Conservation (phyloP, 441 rosid species). For the Syzygium malaccense region DNA sequence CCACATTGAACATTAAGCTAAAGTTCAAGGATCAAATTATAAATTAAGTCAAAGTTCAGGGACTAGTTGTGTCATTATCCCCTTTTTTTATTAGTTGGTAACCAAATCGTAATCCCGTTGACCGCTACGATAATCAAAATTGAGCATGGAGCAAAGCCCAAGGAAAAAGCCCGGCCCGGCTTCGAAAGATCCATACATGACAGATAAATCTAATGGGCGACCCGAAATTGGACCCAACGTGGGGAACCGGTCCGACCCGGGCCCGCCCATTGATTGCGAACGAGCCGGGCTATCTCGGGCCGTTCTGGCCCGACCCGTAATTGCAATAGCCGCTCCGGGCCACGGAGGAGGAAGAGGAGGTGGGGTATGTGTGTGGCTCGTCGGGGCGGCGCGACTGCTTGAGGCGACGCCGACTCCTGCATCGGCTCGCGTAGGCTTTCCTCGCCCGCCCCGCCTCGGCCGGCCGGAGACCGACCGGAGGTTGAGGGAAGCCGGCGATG, state of each 20-base stretch:
- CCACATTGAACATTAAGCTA: too few relatives aligned
- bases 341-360: background rate
- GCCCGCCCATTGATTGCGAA: background rate
- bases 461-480: background rate
- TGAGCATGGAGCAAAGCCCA: too few relatives aligned
- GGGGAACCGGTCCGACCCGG: background rate
- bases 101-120: too few relatives aligned
- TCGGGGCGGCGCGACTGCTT: background rate
- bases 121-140: too few relatives aligned
- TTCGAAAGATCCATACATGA: too few relatives aligned
- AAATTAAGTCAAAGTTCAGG: fast-evolving
- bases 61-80: too few relatives aligned
- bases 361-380: background rate
- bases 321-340: background rate
- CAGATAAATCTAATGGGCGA: background rate
- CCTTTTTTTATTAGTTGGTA: too few relatives aligned
- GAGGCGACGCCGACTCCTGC: background rate
- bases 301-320: background rate
- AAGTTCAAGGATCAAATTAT: too few relatives aligned
- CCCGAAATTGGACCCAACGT: background rate
- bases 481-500: conserved; percentile 27
- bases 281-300: background rate
- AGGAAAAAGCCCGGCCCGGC: too few relatives aligned
- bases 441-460: background rate
- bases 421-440: background rate